Evolutionary conservation across 1,139 yeast genomes (phyloP).

Genomic region (Arxiozyma telluris): DNA sequence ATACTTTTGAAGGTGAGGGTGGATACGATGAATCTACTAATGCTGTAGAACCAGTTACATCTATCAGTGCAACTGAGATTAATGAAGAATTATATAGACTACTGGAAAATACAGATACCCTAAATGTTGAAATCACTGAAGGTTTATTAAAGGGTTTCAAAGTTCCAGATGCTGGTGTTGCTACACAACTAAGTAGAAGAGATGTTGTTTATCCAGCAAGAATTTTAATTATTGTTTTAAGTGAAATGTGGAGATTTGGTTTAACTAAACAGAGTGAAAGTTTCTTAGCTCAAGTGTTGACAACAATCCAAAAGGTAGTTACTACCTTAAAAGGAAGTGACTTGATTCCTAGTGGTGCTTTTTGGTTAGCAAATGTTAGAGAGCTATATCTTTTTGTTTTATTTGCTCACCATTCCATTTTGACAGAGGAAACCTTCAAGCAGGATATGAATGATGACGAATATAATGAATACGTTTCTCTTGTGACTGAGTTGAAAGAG

Average conservation of each 20-base stretch:
- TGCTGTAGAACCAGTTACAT: slow-evolving; percentile 33
- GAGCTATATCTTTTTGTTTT: slow-evolving; percentile 91
- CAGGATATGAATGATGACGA: slow-evolving; percentile 86
- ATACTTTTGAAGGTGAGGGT: slow-evolving; percentile 1
- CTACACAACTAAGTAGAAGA: slow-evolving; percentile 73
- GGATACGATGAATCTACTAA: background rate
- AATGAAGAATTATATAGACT: slow-evolving; percentile 64
- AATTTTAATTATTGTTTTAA: slow-evolving; percentile 79
- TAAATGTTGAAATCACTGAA: slow-evolving; percentile 79
- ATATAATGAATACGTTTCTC: slow-evolving; percentile 78
- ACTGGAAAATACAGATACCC: slow-evolving; percentile 68
- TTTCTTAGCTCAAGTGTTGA: slow-evolving; percentile 81
- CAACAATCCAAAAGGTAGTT: slow-evolving; percentile 77
- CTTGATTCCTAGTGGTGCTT: slow-evolving; percentile 86
- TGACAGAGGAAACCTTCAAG: slow-evolving; percentile 70
- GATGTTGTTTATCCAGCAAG: slow-evolving; percentile 96
- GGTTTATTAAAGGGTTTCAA: slow-evolving; percentile 83
- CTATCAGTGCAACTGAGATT: slow-evolving; percentile 44
- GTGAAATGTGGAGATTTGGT: slow-evolving; percentile 98
- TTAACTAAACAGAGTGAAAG: slow-evolving; percentile 86
- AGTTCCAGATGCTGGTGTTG: slow-evolving; percentile 79
- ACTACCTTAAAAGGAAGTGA: slow-evolving; percentile 71
- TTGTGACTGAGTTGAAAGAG: slow-evolving; percentile 86
- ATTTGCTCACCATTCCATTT: slow-evolving; percentile 83
- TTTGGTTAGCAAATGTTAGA: slow-evolving; percentile 96